These are phyloP conservation scores for Aspergillus sclerotioniger DNA, from an alignment of 495 filamentous ascomycete species.

Conservation along the genomic window DNA sequence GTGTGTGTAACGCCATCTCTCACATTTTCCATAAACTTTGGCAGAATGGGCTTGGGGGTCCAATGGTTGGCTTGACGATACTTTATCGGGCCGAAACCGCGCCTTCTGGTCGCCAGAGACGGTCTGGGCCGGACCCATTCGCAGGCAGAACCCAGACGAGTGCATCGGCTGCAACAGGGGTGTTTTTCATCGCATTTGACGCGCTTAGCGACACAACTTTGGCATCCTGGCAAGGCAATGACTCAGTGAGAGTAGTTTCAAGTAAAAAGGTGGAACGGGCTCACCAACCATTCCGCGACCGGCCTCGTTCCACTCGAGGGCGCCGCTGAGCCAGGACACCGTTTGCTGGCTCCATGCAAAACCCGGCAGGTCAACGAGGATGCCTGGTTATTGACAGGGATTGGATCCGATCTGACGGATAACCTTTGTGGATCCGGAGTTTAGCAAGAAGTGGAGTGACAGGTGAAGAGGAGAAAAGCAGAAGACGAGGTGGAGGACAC, in stretches of 20 bases:
- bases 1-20: neutral
- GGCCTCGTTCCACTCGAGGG: neutral
- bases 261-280: neutral
- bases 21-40: neutral
- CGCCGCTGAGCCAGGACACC: neutral
- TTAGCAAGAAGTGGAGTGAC: no score
- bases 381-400: no score
- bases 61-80: constrained; percentile 7
- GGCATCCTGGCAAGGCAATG: constrained; percentile 9
- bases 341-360: no score
- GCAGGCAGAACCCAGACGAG: constrained; percentile 7
- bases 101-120: constrained; percentile 10
- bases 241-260: neutral
- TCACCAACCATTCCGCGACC: constrained; percentile 10
- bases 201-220: constrained; percentile 9
- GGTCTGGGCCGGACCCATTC: constrained; percentile 12
- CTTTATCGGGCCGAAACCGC: constrained; percentile 19
- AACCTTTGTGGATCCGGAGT: no score
- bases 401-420: no score
- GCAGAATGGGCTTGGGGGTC: constrained; percentile 11
- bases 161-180: constrained; percentile 14
- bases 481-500: no score
- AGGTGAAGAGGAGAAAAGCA: no score
- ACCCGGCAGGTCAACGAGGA: no score
- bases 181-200: constrained; percentile 21